Evolutionary conservation across 2,329 filamentous ascomycete species (phyloP), one percentile per base, ranked within the genome.

Genomic region (Colletotrichum godetiae): DNA sequence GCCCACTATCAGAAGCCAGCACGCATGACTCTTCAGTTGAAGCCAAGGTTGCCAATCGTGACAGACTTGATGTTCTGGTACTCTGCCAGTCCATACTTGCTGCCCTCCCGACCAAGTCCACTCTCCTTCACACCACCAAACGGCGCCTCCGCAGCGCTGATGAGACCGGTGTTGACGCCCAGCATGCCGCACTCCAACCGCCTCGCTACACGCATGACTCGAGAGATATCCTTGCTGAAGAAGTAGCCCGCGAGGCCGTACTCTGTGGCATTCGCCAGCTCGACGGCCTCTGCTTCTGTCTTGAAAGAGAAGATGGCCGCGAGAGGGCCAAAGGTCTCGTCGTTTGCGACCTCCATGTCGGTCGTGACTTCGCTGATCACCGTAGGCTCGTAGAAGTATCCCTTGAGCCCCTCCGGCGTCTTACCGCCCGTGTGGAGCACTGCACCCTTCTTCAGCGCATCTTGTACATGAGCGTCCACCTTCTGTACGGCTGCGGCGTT

Each of bases 241-340:
- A 93, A 93, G 81, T 94, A 94, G 2, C 91, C 92, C 0, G 93
- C 92, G 42, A 94, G 86, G 1, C 93, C 92, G 58, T 94, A 92
- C 74, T 92, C 91, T 0, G 91, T 86, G 4, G 82, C 78, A 78
- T 95, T 94, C 1, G 92, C 92, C 67, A 92, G 83, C 68, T 88
- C 84, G 10, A 94, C 87, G 7, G 93, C 92, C 72, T 95, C 92
- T 37, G 91, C 89, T 80, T 95, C 92, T 0, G 88, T 90, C 35
- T 92, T 87, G 79, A 94, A 94, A 15, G 87, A 84, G 81, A 93
- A 93, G 2, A 94, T 80, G 0, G 90, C 92, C 0, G 92, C 91
- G 0, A 94, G 88, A 1, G 92, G 93, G 0, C 92, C 92, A 77
- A 94, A 94, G 0, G 92, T 94, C 81, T 94, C 92, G 76, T 94